Evolutionary conservation across 2,329 filamentous ascomycete species (phyloP), one percentile per base, ranked within the genome.

Genomic region (Diplodia corticola): DNA sequence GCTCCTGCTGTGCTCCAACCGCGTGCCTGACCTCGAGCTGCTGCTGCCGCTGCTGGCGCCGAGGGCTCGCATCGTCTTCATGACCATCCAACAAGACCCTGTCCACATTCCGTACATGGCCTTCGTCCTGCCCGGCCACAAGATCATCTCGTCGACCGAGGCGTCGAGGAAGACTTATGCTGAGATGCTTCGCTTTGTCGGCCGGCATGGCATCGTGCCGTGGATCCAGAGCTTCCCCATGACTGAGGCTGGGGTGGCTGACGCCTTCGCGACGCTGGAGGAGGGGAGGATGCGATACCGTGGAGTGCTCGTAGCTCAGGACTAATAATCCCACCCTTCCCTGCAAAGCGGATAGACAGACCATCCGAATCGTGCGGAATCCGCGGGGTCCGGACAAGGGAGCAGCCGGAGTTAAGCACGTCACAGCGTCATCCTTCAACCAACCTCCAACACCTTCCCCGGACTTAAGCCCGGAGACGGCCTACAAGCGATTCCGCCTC

Each of bases 121-220:
- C 4, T 76, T 77, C 65, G 68, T 77, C 7, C 69, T 77, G 5
- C 74, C 74, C 5, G 75, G 74, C 5, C 75, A 76, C 54, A 68
- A 60, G 12, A 64, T 77, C 40, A 74, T 75, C 33, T 72, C 74
- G 0, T 75, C 72, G 1, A 77, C 75, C 3, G 66, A 65, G 13
- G 68, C 68, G 3, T 68, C 69, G n/a, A 13, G 59, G 5, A 37
- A 55, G 17, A 37, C 57, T 15, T 63, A 63, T 37, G 22, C 28
- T 3, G 53, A 66, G 24, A 69, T 69, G 65, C 64, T 70, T 3
- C 26, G 66, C 4, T 70, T 70, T 37, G 66, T 63, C 1, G 66
- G 33, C n/a, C 12, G 26, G 9, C 53, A 69, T 46, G 44, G 35
- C 9, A 51, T 69, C n/a, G 53, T 64, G 22, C 69, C 69, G n/a